Base-by-base conservation (phyloP, 2,329 filamentous ascomycete genomes). In the Ophidiomyces ophidiicola region DNA sequence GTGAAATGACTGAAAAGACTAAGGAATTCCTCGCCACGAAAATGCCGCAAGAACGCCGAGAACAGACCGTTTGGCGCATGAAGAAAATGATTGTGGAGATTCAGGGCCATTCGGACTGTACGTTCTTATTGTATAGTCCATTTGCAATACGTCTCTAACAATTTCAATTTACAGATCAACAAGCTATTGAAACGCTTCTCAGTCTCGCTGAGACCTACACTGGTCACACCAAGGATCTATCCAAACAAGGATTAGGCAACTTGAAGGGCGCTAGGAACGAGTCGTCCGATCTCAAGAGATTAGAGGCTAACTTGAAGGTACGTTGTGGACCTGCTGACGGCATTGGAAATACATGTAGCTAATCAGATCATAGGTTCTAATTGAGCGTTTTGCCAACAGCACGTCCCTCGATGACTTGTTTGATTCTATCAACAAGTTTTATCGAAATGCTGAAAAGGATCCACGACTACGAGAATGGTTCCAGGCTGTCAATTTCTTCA, bases 71-170 rank as follows among this genome's bases (percentile, higher is more conserved):
- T 52, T 94, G 78, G 74, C 82, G 90, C 25, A 65, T 98, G 49
- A 98, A 88, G 77, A 96, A 96, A 76, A 93, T 96, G 82, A 68
- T 98, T 26, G 78, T 94, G 32, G 90, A 98, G 63, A 86, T 93
- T 52, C 90, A 98, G 65, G 83, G 88, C 41, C 90, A 96, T 56
- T 76, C 83, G 43, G 88, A 98, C 53, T 98, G 74, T 77, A 62
- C 59, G 71, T 63, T 10, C 12, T 4, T n/a, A 7, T 20, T 12
- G 1, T 32, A 15, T 14, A n/a, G n/a, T 26, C 12, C 12, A 28
- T 14, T 25, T 28, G 2, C 8, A 8, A n/a, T n/a, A n/a, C n/a
- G n/a, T 4, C 3, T 21, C 23, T 34, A 5, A 1, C 10, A 3
- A 20, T 36, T n/a, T n/a, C n/a, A n/a, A n/a, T n/a, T n/a, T 48